These are phyloP conservation scores for Pilasporangium apinafurcum DNA, from an alignment of 352 stramenopile genomes.

Conservation along the genomic window DNA sequence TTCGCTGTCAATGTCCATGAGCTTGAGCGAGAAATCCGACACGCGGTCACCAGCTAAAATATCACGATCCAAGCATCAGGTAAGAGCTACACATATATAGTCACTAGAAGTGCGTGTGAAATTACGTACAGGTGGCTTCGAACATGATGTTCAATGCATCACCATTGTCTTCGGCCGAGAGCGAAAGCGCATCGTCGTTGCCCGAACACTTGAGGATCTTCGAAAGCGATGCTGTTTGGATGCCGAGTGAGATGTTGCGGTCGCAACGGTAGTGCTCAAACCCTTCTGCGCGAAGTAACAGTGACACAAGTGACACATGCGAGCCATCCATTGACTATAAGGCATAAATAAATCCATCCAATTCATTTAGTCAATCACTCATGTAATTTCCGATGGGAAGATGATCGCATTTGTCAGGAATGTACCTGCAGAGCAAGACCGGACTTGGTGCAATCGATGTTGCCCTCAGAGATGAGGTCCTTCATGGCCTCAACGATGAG, in stretches of 20 bases:
- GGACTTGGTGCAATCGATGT: constrained; percentile 94
- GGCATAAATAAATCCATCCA: no score
- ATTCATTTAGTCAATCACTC: no score
- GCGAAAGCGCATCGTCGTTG: constrained; percentile 97
- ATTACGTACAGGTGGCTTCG: constrained; percentile 86
- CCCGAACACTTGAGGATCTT: constrained; percentile 99
- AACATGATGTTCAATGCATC: constrained; percentile 98
- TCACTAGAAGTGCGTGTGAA: constrained; percentile 1
- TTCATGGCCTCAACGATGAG: constrained; percentile 99
- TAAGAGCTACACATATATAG: constrained; percentile 43
- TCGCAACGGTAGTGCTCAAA: constrained; percentile 99
- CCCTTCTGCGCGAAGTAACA: constrained; percentile 90
- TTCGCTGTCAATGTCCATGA: constrained; percentile 99
- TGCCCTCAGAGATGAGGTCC: constrained; percentile 98
- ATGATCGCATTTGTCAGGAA: no score
- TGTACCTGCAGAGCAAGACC: constrained; percentile 89
- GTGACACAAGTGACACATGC: constrained; percentile 97
- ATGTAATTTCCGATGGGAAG: constrained; percentile 4
- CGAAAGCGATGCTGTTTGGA: constrained; percentile 96
- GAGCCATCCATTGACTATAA: constrained; percentile 99
- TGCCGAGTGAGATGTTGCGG: constrained; percentile 94
- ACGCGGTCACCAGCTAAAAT: constrained; percentile 84
- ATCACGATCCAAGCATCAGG: constrained; percentile 4
- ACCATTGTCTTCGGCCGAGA: constrained; percentile 97
- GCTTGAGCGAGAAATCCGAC: constrained; percentile 97